Base-by-base conservation (phyloP, 306 rosid species). In the Hippophae tibetana region DNA sequence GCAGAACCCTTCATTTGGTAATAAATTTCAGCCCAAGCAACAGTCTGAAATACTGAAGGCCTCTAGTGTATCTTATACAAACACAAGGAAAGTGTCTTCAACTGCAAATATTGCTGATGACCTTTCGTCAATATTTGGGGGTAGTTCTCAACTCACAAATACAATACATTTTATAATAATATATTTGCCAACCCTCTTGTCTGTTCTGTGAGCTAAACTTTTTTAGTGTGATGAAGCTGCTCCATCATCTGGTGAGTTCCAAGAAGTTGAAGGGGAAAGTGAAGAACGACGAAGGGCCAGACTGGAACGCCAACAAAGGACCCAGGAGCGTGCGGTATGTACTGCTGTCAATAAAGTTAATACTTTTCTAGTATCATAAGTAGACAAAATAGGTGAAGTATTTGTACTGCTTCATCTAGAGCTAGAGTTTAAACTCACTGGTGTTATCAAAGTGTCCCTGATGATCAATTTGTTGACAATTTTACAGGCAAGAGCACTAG, bases 251-350 rank as follows among this genome's bases (percentile, higher is more conserved):
- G 95, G 93, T 72, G 82, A 70, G 63, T 85, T 93, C 78, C 99
- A 78, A 60, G 97, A 84, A 12, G 78, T 84, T 76, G 95, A 86
- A 68, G 99, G 99, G 74, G 99, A 93, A 76, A 84, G 42, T 82
- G 97, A 88, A 71, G 99, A 93, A 57, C 86, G 97, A 69, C 84
- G 90, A 70, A 82, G 82, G 79, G 97, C 97, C 42, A 82, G 97
- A 72, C 63, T 93, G 71, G 99, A 93, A 69, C 96, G 99, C 63
- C 89, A 93, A 54, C 93, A 86, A 67, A 82, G 99, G 79, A 40
- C 96, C 67, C 78, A 78, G 48, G 86, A 89, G 75, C 95, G 99
- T 52, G 87, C 84, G 79, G 99, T 93, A 84, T 80, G 85, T 68
- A 65, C 56, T 61, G 5, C 47, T 53, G 42, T 11, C 23, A 13